These are phyloP conservation scores for Tephrocybe sp. DNA, from an alignment of 768 basidiomycete species.

Conservation along the genomic window DNA sequence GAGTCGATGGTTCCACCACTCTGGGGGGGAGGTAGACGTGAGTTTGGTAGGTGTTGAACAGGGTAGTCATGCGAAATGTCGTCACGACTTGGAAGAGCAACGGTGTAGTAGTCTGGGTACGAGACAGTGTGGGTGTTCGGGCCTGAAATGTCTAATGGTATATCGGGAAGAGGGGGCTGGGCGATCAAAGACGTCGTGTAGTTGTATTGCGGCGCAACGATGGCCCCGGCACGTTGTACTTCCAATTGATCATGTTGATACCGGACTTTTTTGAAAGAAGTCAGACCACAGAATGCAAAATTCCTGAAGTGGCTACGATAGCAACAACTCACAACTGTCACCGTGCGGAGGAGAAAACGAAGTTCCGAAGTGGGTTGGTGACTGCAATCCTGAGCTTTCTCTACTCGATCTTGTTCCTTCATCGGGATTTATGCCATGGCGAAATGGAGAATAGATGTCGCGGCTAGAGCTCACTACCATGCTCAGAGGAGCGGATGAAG, in stretches of 20 bases:
- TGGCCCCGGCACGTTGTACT: slow-evolving; percentile 47
- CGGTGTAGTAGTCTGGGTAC: slow-evolving; percentile 41
- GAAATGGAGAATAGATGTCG: slow-evolving; percentile 61
- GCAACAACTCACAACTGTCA: slow-evolving; percentile 55
- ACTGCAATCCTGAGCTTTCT: slow-evolving; percentile 74
- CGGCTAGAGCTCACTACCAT: slow-evolving; percentile 60
- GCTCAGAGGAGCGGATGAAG: slow-evolving; percentile 29
- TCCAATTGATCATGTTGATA: slow-evolving; percentile 49
- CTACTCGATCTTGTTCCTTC: slow-evolving; percentile 74
- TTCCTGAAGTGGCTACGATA: slow-evolving; percentile 47
- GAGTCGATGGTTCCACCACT: slow-evolving; percentile 35
- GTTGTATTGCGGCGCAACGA: slow-evolving; percentile 53
- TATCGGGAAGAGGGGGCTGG: slow-evolving; percentile 51
- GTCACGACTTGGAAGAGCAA: slow-evolving; percentile 43
- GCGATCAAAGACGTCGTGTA: slow-evolving; percentile 43
- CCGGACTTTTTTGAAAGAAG: slow-evolving; percentile 67
- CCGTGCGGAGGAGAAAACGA: slow-evolving; percentile 45
- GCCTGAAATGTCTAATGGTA: slow-evolving; percentile 43
- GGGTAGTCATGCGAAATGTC: slow-evolving; percentile 46
- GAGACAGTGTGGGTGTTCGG: slow-evolving; percentile 38
- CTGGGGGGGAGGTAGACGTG: slow-evolving; percentile 41
- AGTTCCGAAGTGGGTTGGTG: slow-evolving; percentile 57
- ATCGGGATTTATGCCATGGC: slow-evolving; percentile 50
- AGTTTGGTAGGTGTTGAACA: slow-evolving; percentile 36
- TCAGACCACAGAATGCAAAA: slow-evolving; percentile 35